phyloP scores from a whole-genome alignment of 805 yeast species.

The Candida xyloterini region DNA sequence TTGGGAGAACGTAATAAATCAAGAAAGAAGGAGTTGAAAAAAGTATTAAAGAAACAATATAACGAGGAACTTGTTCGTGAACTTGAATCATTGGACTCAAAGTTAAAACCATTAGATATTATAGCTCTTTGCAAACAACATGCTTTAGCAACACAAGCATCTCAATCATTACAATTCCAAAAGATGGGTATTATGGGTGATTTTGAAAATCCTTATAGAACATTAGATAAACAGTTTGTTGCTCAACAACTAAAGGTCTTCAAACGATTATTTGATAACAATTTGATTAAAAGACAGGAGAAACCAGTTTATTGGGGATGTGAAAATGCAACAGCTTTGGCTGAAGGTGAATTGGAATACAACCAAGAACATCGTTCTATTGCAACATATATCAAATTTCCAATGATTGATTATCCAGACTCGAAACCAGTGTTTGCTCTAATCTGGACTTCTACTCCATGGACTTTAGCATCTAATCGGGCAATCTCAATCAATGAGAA shows the following conservation, averaged over 20 bases:
- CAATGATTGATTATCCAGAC: constrained; percentile 35
- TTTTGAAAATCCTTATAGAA: constrained; percentile 69
- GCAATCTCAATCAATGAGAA: constrained; percentile 72
- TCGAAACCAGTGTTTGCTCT: constrained; percentile 36
- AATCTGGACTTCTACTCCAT: constrained; percentile 98
- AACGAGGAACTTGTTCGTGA: constrained; percentile 11
- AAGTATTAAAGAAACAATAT: constrained; percentile 21
- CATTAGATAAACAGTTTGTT: constrained; percentile 71
- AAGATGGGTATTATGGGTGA: constrained; percentile 81
- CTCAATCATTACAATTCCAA: constrained; percentile 63
- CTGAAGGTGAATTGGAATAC: constrained; percentile 95
- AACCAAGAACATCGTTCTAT: constrained; percentile 64
- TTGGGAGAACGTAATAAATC: constrained; percentile 31
- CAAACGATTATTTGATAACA: constrained; percentile 56
- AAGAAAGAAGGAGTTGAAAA: constrained; percentile 30
- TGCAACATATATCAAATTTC: constrained; percentile 69
- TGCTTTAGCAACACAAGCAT: constrained; percentile 63
- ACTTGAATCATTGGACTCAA: constrained; percentile 10
- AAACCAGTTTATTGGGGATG: constrained; percentile 98
- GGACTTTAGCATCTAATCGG: constrained; percentile 89
- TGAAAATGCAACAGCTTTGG: constrained; percentile 89
- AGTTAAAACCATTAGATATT: constrained; percentile 47
- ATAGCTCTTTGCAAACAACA: constrained; percentile 64
- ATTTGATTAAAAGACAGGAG: constrained; percentile 75
- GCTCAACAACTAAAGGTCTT: constrained; percentile 71